Conservation (phyloP, 2,329 filamentous ascomycete species). For the Torrubiellomyces zombiae region DNA sequence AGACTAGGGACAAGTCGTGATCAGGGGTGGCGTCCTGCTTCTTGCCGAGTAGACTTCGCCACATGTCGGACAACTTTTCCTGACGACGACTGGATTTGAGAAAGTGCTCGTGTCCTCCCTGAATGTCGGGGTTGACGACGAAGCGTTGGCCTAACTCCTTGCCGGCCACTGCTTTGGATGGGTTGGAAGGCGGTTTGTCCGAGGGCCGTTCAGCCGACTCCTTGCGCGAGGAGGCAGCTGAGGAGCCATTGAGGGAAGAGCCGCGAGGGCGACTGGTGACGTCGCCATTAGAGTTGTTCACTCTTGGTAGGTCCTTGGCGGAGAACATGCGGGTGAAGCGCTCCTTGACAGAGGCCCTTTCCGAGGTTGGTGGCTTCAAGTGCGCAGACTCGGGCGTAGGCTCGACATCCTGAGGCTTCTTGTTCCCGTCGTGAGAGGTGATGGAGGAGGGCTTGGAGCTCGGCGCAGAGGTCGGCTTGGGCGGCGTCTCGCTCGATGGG, state of each 20-base stretch:
- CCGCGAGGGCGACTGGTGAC: slow-evolving; percentile 17
- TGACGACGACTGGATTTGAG: slow-evolving; percentile 82
- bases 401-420: slow-evolving; percentile 22
- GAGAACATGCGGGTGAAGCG: slow-evolving; percentile 50
- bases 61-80: slow-evolving; percentile 87
- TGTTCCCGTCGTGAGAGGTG: slow-evolving; percentile 24
- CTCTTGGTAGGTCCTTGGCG: slow-evolving; percentile 30
- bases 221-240: slow-evolving; percentile 25
- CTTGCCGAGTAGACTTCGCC: slow-evolving; percentile 71
- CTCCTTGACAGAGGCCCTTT: slow-evolving; percentile 47
- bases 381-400: slow-evolving; percentile 8
- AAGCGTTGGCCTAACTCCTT: slow-evolving; percentile 32
- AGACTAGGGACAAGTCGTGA: slow-evolving; percentile 79
- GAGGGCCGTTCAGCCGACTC: slow-evolving; percentile 18
- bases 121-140: slow-evolving; percentile 27
- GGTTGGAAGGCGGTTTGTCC: slow-evolving; percentile 11
- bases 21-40: slow-evolving; percentile 60
- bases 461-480: slow-evolving; percentile 3
- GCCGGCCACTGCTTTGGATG: slow-evolving; percentile 12
- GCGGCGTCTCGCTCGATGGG: slow-evolving; percentile 2
- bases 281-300: slow-evolving; percentile 17
- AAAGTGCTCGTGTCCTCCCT: slow-evolving; percentile 70
- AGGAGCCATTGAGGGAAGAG: slow-evolving; percentile 16
- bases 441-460: slow-evolving; percentile 5
- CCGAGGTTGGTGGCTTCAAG: slow-evolving; percentile 21